Conservation (phyloP, 208 protist species). For the Acanthamoeba triangularis region DNA sequence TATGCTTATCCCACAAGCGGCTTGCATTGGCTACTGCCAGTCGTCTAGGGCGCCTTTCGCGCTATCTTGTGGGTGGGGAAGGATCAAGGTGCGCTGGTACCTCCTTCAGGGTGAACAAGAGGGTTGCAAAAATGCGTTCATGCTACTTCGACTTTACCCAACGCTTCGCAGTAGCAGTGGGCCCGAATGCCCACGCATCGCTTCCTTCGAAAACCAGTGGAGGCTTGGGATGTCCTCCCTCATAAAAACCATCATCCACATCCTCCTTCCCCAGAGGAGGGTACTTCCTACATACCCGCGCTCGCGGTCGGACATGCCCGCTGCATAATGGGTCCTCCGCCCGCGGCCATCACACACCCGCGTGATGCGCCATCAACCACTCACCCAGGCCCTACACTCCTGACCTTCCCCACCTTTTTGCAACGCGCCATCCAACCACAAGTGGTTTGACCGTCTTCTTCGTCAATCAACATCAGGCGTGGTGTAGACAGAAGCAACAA, state of each 20-base stretch:
- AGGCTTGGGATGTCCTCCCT: not conserved
- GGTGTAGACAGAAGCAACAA: no score
- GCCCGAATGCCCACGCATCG: not conserved
- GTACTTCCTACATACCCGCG: not conserved
- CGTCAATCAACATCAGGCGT: no score
- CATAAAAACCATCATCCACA: not conserved
- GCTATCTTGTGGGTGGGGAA: not conserved
- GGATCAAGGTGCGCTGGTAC: not conserved
- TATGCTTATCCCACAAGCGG: no score
- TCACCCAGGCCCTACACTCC: not conserved
- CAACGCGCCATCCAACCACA: no score
- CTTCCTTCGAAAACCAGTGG: not conserved
- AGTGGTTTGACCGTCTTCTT: no score
- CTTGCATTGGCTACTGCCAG: no score
- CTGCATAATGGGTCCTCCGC: not conserved
- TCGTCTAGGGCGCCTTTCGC: not conserved
- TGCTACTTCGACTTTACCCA: not conserved
- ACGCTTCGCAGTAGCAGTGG: not conserved
- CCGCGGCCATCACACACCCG: not conserved
- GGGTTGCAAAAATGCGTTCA: conserved; percentile 3
- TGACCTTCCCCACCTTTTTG: not conserved
- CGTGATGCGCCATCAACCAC: conserved; percentile 1
- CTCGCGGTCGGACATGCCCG: not conserved
- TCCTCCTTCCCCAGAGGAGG: not conserved
- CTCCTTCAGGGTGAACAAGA: not conserved